Evolutionary conservation across 345 rosid species (phyloP), one percentile per base, ranked within the genome.

Genomic region (Conringia planisiliqua): DNA sequence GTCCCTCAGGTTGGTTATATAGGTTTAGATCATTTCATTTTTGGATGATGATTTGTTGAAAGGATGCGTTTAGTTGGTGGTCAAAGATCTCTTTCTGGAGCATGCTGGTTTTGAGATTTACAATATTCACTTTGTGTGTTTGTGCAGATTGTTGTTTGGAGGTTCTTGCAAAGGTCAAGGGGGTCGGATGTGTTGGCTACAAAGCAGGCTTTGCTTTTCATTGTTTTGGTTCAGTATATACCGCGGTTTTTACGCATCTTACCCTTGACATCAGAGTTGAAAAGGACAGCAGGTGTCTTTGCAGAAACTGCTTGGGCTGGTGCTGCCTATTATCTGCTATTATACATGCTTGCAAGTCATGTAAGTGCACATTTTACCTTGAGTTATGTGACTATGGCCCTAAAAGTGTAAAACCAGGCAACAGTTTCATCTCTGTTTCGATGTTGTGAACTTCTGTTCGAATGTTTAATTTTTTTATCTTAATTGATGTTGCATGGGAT

Each of bases 301-400:
- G 97, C 96, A 16, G 94, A 93, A 81, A 89, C 97, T 59, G 93
- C 94, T 36, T 91, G 97, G 98, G 93, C 97, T 14, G 98, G 98
- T 73, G 98, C 98, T 63, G 97, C 89, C 8, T 91, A 79, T 79
- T 91, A 93, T 77, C 75, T 93, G 86, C 86, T 93, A 4, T 54
- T 91, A 20, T 93, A 89, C 79, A 89, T 93, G 96, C 97, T 93
- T 67, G 96, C 94, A 46, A 93, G 98, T 85, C 97, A 93, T 84
- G 98, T 91, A 80, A 91, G 92, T 78, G 54, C 26, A 50, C 56
- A 56, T 8, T 55, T 17, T 56, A 42, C 32, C 54, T 9, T 24
- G 27, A 55, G 62, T 7, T 55, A 40, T 56, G 42, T 69, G 64
- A 3, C 39, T 26, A 17, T 68, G 11, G 50, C 27, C 26, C 51